Conservation (phyloP, 192 early-diverging fungal genomes). For the Diversispora epigaea region DNA sequence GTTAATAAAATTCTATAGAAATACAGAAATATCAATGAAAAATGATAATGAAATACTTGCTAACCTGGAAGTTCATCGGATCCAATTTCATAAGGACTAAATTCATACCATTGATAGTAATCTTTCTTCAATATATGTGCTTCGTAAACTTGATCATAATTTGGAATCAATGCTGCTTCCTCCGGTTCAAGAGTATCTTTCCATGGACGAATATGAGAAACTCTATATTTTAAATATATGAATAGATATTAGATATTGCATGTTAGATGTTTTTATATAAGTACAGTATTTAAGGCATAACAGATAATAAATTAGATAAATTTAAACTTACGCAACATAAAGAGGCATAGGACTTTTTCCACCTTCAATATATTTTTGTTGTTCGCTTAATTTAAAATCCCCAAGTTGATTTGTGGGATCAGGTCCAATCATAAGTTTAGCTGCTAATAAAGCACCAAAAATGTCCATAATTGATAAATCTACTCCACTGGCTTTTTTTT, state of each 20-base stretch:
- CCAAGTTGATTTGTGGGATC: slow-evolving; percentile 39
- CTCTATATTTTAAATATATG: slow-evolving; percentile 12
- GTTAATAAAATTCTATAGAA: too few species aligned
- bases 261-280: too few species aligned
- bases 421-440: slow-evolving; percentile 46
- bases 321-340: slow-evolving; percentile 54
- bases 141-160: slow-evolving; percentile 41
- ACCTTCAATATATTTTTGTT: slow-evolving; percentile 52
- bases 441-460: slow-evolving; percentile 54
- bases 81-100: slow-evolving; percentile 77
- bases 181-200: slow-evolving; percentile 37
- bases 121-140: slow-evolving; percentile 19
- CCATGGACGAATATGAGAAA: slow-evolving; percentile 61
- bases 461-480: slow-evolving; percentile 54
- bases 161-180: slow-evolving; percentile 31
- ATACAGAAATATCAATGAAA: too few species aligned
- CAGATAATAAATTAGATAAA: not conserved
- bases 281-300: not conserved
- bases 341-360: slow-evolving; percentile 75
- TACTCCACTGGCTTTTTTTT: slow-evolving; percentile 39
- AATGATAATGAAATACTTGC: not conserved
- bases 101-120: slow-evolving; percentile 79
- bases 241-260: too few species aligned
- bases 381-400: slow-evolving; percentile 57
- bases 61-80: slow-evolving; percentile 67